A percentile compares a stretch with the other conserved stretches of the same genome.
Evolutionary conservation across 306 rosid genomes (phyloP).

Genomic region (Luffa acutangula): DNA sequence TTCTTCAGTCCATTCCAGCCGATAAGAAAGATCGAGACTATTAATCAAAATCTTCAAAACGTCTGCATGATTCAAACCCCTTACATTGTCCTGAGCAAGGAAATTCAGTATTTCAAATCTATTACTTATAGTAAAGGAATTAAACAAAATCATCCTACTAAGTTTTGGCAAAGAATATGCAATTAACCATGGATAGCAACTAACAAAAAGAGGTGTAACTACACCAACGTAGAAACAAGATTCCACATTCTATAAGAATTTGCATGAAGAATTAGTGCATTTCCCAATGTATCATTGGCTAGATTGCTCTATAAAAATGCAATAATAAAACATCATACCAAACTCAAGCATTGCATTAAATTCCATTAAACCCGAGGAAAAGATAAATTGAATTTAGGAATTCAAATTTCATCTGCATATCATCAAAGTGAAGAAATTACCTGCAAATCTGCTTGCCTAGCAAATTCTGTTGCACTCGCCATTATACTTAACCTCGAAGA

Average conservation of each 20-base stretch:
- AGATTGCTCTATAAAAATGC: neutral
- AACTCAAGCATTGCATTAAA: neutral
- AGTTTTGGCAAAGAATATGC: neutral
- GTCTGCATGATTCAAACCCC: constrained; percentile 51
- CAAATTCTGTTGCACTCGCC: constrained; percentile 61
- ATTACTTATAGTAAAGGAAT: neutral
- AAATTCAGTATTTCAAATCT: neutral
- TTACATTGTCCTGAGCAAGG: constrained; percentile 40
- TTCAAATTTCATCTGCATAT: neutral
- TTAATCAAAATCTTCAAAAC: constrained; percentile 62
- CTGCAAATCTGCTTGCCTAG: constrained; percentile 33
- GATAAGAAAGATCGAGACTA: constrained; percentile 76
- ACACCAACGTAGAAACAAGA: neutral
- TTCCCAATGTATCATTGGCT: neutral
- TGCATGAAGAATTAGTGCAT: neutral
- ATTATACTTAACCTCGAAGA: constrained; percentile 86
- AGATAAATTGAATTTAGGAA: neutral
- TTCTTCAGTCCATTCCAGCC: constrained; percentile 60
- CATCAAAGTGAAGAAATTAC: constrained; percentile 24
- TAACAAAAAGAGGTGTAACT: neutral
- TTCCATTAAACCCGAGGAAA: neutral
- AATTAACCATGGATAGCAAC: neutral
- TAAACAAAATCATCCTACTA: neutral
- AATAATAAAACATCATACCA: neutral
- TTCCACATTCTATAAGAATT: neutral